phyloP scores from a whole-genome alignment of 148 eudicot genomes.

The Vaccinium macrocarpon region DNA sequence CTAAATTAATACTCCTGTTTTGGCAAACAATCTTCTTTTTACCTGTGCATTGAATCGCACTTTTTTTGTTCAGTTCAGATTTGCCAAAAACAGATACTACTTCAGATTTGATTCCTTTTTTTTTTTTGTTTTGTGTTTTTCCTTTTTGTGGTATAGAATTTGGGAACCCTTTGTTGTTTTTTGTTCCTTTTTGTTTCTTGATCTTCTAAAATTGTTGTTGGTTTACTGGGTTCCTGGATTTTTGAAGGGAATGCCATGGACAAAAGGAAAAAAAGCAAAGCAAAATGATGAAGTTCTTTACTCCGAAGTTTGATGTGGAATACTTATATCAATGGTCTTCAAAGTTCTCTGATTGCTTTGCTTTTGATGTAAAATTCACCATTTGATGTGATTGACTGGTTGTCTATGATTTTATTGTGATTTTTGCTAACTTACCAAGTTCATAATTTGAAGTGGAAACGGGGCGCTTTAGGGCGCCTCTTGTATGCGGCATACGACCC shows the following conservation, averaged over 20 bases:
- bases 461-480: no score
- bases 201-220: neutral
- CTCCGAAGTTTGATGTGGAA: slow-evolving; percentile 17
- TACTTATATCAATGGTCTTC: slow-evolving; percentile 1
- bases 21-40: neutral
- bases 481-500: no score
- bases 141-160: neutral
- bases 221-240: neutral
- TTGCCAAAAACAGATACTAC: neutral
- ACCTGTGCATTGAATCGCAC: neutral
- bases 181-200: no score
- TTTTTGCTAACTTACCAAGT: neutral
- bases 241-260: neutral
- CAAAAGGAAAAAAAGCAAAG: neutral
- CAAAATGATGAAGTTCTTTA: slow-evolving; percentile 16
- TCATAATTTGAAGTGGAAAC: neutral
- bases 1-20: neutral
- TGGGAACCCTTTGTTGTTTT: no score
- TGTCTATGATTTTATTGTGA: neutral
- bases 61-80: neutral
- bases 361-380: neutral
- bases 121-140: neutral
- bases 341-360: slow-evolving; percentile 21
- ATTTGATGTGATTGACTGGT: neutral
- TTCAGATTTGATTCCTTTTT: no score